Conservation (phyloP, 768 basidiomycete genomes). For the Hericium erinaceus region DNA sequence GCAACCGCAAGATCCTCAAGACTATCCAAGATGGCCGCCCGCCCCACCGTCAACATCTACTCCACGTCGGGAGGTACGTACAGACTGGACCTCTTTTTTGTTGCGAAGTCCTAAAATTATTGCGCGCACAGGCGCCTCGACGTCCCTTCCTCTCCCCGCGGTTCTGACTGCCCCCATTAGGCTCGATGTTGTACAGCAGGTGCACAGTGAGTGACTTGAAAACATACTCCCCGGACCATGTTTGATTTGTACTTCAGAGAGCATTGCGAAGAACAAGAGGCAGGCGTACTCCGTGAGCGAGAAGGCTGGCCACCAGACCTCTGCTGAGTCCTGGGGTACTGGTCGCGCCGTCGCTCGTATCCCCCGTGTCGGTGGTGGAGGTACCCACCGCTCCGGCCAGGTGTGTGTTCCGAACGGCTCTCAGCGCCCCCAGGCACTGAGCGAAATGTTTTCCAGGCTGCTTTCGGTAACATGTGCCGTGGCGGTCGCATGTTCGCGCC, state of each 20-base stretch:
- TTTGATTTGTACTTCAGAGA: constrained; percentile 47
- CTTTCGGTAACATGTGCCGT: constrained; percentile 99
- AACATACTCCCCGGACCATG: not conserved
- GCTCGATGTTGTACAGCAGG: constrained; percentile 95
- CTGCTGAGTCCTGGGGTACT: constrained; percentile 99
- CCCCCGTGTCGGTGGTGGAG: constrained; percentile 98
- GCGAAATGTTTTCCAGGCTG: constrained; percentile 47
- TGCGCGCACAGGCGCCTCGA: constrained; percentile 55
- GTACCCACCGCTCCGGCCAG: constrained; percentile 98
- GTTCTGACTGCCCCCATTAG: constrained; percentile 97
- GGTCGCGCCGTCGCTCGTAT: constrained; percentile 99
- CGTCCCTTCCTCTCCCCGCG: constrained; percentile 87
- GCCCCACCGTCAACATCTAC: constrained; percentile 85
- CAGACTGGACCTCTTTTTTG: no score
- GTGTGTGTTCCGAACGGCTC: constrained; percentile 28
- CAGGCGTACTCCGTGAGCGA: constrained; percentile 95
- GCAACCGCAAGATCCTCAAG: not conserved
- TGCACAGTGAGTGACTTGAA: constrained; percentile 80
- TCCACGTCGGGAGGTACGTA: constrained; percentile 62
- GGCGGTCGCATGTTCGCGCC: constrained; percentile 99
- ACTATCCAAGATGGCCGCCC: constrained; percentile 63
- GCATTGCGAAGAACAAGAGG: constrained; percentile 95
- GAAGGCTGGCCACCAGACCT: constrained; percentile 99
- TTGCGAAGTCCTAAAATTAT: constrained; percentile 2
- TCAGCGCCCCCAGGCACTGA: not conserved